Base-by-base conservation (phyloP, 202 grass and related monocot genomes). In the Setaria italica region DNA sequence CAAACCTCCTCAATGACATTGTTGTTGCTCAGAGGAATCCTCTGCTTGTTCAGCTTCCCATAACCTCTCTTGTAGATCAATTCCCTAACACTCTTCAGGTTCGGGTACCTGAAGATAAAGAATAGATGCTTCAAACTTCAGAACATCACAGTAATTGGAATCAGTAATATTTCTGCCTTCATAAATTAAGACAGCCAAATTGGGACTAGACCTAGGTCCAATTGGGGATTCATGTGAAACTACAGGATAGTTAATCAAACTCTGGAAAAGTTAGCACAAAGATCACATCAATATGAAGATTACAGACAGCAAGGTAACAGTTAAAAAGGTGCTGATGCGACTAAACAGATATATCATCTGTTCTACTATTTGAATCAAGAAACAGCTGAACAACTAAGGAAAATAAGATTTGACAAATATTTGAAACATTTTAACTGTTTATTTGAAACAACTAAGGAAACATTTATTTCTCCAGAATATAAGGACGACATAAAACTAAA, bases 31-130 rank as follows among this genome's bases (percentile, higher is more conserved):
- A 97, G 79, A 30, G 92, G 92, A 85, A 88, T 82, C 29, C 95
- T 91, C 37, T 94, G 86, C 90, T 97, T 97, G 87, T 97, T 91
- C 46, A 97, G 69, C 85, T 97, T 97, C 6, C 92, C 92, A 47
- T 94, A 92, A 78, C 95, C 89, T 70, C 95, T 90, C 82, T 97
- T 97, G 83, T 95, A 95, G 75, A 97, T 95, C 85, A 95, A 73
- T 62, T 97, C 89, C 82, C 86, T 93, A 0, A 95, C 91, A 45
- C 90, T 95, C 85, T 95, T 94, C 73, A 94, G 78, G 77, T 94
- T 97, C 0, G 90, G 90, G 72, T 97, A 97, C 48, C 95, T 94
- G 59, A 43, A 20, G 70, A 68, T 21, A 3, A 67, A 58, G 2
- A 45, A 1, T 67, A 30, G 2, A 49, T 68, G 0, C 11, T 19